These are phyloP conservation scores for Kalmusia sp. DNA, from an alignment of 2,329 filamentous ascomycete genomes.

Conservation along the genomic window DNA sequence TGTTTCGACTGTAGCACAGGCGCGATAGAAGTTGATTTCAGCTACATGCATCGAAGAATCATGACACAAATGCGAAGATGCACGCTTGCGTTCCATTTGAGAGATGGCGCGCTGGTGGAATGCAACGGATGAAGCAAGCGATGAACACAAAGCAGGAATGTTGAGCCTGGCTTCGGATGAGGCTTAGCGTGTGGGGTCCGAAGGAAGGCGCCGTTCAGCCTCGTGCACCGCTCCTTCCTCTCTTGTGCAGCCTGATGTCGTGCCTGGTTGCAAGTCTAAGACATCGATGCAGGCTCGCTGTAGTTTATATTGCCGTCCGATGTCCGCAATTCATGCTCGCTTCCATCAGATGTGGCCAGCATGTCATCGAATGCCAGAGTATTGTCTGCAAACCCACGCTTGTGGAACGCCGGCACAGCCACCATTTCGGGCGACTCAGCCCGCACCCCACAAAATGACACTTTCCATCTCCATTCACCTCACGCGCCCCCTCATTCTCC, in stretches of 20 bases:
- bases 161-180: not conserved
- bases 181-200: not conserved
- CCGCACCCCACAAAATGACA: slow-evolving; percentile 3
- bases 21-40: too few species aligned
- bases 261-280: not conserved
- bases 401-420: slow-evolving; percentile 1
- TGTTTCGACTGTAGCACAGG: too few species aligned
- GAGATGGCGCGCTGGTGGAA: too few species aligned
- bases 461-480: slow-evolving; percentile 7
- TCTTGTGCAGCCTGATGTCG: not conserved
- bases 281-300: too few species aligned
- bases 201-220: not conserved
- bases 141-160: too few species aligned
- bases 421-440: not conserved
- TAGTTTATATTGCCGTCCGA: not conserved
- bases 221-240: not conserved
- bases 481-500: slow-evolving; percentile 8
- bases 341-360: not conserved
- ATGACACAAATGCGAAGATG: too few species aligned
- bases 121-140: too few species aligned
- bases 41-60: too few species aligned
- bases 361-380: not conserved
- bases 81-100: too few species aligned
- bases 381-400: not conserved
- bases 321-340: not conserved